Base-by-base conservation (phyloP, 176 grass and related monocot genomes). In the Hyparrhenia diplandra region DNA sequence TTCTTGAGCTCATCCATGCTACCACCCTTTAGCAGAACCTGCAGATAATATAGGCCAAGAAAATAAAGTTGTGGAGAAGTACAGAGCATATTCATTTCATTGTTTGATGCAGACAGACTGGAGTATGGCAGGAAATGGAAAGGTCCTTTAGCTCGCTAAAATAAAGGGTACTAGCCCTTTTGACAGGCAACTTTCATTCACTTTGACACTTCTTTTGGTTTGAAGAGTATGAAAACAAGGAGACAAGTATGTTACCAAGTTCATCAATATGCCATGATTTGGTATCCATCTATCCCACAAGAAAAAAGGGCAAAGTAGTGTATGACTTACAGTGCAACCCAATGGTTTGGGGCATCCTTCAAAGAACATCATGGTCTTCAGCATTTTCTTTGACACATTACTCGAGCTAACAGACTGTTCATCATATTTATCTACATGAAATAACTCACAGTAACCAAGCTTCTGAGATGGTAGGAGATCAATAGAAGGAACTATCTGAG, bases 321-420 rank as follows among this genome's bases (percentile, higher is more conserved):
- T 51, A 86, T 76, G 32, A 93, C 96, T 95, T 85, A 99, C 96
- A 67, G 92, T 99, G 96, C 92, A 99, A 85, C 92, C 90, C 76
- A 92, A 87, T 51, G 90, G 92, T 65, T 91, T 91, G 59, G 90
- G 85, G 47, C 96, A 99, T 82, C 90, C 92, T 93, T 99, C 96
- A 71, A 99, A 93, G 84, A 99, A 91, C 90, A 95, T 95, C 90
- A 95, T 92, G 61, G 87, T 95, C 82, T 99, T 95, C 40, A 87
- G 36, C 32, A 43, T 75, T 84, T 91, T 99, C 81, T 95, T 99
- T 13, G 71, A 43, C 60, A 80, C 32, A 82, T 91, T 74, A 76
- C 57, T 71, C 21, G 35, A 68, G 46, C 55, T 84, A 41, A 80
- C 58, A 76, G 92, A 86, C 61, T 89, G 71, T 79, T 99, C 96